Evolutionary conservation across 148 eudicot species (phyloP), one percentile per base, ranked within the genome.

Genomic region (Linanthus parryae): DNA sequence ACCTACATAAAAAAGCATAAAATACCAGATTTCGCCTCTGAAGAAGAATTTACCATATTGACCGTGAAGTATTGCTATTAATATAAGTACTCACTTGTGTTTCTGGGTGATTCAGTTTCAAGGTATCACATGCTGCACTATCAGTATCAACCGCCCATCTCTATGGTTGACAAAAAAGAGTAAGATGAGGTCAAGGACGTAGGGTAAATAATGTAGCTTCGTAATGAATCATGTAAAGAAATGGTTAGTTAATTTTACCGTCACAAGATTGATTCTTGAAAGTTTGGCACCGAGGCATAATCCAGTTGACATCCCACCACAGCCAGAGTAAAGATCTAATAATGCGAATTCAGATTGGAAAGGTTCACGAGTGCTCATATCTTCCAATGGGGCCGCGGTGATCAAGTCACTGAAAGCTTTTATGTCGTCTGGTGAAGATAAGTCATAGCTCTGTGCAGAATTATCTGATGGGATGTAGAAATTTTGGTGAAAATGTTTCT

Each of bases 251-350:
- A 1, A 20, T 27, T 39, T 73, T 84, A 92, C 98, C 66, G 94
- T 84, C 30, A 69, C 79, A 38, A 92, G 80, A 67, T 77, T 64
- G 11, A 84, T 57, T 45, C 80, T 60, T 44, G 96, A 74, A 64
- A 79, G 78, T 75, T 75, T 79, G 65, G 98, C 85, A 63, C 98
- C 98, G 45, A 84, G 66, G 71, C 91, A 77, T 52, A 92, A 66
- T 68, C 98, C 98, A 33, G 94, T 87, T 49, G 98, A 92, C 98
- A 92, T 92, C 59, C 90, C 98, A 50, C 98, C 98, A 75, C 98
- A 92, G 42, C 98, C 98, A 62, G 96, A 67, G 58, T 73, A 92
- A 36, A 92, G 73, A 67, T 92, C 98, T 49, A 92, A 66, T 46
- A 92, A 70, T 37, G 83, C 54, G 74, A 79, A 66, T 54, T 75